A percentile compares a stretch with the other conserved stretches of the same genome.
These are phyloP conservation scores for Nakaseomyces glabratus DNA, from an alignment of 1,139 yeast species.

Conservation along the genomic window DNA sequence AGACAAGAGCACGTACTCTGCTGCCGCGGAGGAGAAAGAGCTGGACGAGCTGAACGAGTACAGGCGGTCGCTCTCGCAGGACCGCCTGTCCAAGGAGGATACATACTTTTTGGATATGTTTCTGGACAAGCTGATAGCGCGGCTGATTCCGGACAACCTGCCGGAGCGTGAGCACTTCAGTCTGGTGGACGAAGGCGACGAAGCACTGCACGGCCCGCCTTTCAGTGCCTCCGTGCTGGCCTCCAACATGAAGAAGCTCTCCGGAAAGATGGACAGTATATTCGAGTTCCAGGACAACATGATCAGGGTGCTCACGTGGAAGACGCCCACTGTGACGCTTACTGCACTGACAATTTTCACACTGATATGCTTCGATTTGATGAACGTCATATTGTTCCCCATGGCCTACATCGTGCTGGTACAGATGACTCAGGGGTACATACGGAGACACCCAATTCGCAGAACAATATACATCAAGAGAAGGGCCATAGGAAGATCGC, in stretches of 20 bases:
- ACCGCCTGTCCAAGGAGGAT: constrained; percentile 12
- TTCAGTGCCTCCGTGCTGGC: constrained; percentile 44
- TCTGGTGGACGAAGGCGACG: constrained; percentile 33
- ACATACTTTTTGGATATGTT: constrained; percentile 44
- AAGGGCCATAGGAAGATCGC: constrained; percentile 47
- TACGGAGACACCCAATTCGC: constrained; percentile 57
- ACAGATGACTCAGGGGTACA: constrained; percentile 62
- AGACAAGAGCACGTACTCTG: constrained; percentile 6
- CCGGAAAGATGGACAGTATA: constrained; percentile 44
- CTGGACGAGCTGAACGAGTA: constrained; percentile 9
- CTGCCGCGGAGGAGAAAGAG: constrained; percentile 12
- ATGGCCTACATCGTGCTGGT: constrained; percentile 47
- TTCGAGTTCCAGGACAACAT: constrained; percentile 50
- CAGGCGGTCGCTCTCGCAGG: constrained; percentile 3
- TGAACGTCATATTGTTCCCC: constrained; percentile 57
- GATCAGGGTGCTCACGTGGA: constrained; percentile 53
- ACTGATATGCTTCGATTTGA: constrained; percentile 59
- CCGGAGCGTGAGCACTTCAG: constrained; percentile 42
- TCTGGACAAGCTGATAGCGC: constrained; percentile 43
- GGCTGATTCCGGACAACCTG: constrained; percentile 40
- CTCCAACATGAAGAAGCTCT: constrained; percentile 44
- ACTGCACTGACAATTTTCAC: constrained; percentile 46
- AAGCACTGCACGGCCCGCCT: constrained; percentile 34
- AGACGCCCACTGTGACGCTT: constrained; percentile 49
- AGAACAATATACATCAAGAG: constrained; percentile 38